phyloP scores from a whole-genome alignment of 805 yeast genomes.

The Candida nitratophila region DNA sequence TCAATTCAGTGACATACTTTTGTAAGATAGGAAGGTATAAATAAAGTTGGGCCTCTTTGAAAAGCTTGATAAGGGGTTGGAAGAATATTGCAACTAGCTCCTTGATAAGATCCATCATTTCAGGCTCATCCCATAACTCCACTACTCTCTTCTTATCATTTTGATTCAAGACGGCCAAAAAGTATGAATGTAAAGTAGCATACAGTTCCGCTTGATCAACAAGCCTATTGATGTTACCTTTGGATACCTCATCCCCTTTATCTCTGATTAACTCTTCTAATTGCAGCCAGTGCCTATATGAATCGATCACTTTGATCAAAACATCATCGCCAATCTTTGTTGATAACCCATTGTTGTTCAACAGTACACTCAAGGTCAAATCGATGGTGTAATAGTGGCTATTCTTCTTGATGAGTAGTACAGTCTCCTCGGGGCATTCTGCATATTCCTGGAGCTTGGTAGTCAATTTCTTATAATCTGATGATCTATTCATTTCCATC shows the following conservation, averaged over 20 bases:
- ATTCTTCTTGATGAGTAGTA: slow-evolving; percentile 23
- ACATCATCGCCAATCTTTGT: slow-evolving; percentile 7
- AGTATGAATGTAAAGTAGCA: slow-evolving; percentile 50
- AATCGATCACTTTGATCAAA: slow-evolving; percentile 11
- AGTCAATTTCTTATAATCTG: neutral
- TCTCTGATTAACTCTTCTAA: neutral
- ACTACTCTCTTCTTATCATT: slow-evolving; percentile 71
- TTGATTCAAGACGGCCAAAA: slow-evolving; percentile 56
- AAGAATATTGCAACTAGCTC: slow-evolving; percentile 67
- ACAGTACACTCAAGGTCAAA: slow-evolving; percentile 16
- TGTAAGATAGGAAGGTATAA: slow-evolving; percentile 59
- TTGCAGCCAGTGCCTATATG: slow-evolving; percentile 10
- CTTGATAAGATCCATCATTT: slow-evolving; percentile 65
- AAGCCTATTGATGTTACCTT: neutral
- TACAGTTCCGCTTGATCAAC: slow-evolving; percentile 32
- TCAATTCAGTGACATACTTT: slow-evolving; percentile 60
- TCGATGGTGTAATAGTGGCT: slow-evolving; percentile 19
- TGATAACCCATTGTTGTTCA: slow-evolving; percentile 17
- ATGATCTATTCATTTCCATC: neutral
- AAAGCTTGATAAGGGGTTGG: slow-evolving; percentile 64
- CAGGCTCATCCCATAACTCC: slow-evolving; percentile 81
- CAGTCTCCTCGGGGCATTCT: slow-evolving; percentile 14
- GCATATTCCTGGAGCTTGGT: slow-evolving; percentile 25
- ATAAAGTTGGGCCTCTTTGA: slow-evolving; percentile 60
- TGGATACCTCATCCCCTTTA: neutral